Evolutionary conservation across 1,284 basidiomycete species (phyloP), one percentile per base, ranked within the genome.

Genomic region (Exsudoporus floridanus): DNA sequence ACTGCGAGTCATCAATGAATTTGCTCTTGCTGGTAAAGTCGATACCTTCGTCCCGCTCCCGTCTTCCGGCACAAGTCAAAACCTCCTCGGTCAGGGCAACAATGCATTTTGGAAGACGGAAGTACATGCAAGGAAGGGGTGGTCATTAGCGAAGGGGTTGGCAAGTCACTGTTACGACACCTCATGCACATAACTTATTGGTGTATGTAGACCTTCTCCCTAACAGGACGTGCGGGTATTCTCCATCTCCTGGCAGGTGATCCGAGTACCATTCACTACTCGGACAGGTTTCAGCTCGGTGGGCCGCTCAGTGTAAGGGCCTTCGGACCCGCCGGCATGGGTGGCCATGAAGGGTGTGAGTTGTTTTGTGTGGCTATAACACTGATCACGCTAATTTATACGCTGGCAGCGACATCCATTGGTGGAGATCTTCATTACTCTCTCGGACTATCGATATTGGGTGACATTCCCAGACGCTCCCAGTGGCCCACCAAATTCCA

Each of bases 381-480:
- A 21, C 21, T 37, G 16, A 42, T 12, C 10, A 23, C 3, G 19
- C 31, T 53, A 30, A 50, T 34, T 36, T 39, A 21, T 33, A 9
- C 25, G 19, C 28, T 34, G 4, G 14, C 49, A 86, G 84, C 70
- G 16, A 86, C 98, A 68, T 92, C 91, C 0, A 69, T 96, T 2
- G 97, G 97, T 4, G 97, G 95, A 4, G 92, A 96, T 61, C 61
- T 94, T 21, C 90, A 86, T 62, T 98, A 93, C 83, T 86, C 91
- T 0, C 71, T 85, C 2, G 97, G 97, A 1, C 66, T 88, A 4
- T 94, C 90, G 55, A 58, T 96, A 40, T 81, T 98, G 42, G 84
- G 88, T 0, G 83, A 94, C 55, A 75, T 98, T 43, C 94, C 94
- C 0, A 70, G 64, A 35, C 91, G 86, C 63, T 77, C 86, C 1